Base-by-base conservation (phyloP, 306 rosid genomes). In the Vicia faba region DNA sequence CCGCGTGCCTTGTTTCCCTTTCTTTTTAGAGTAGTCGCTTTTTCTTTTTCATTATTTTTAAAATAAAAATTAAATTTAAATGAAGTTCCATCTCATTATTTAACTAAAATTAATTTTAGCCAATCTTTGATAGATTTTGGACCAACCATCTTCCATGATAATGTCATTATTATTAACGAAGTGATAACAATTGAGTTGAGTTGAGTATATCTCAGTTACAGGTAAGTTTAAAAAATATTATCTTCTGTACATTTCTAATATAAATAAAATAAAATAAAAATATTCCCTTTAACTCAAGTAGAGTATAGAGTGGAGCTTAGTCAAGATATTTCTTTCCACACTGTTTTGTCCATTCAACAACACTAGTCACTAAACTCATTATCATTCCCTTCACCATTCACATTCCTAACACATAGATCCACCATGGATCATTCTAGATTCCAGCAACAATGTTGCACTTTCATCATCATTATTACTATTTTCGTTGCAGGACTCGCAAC, bases 361-460 rank as follows among this genome's bases (percentile, higher is more conserved):
- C 40, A 8, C n/a, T n/a, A 23, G 54, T 23, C 73, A 29, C 11
- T 39, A 13, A 5, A 39, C 38, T 12, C 26, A 54, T 11, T 56
- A 8, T 26, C 20, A 28, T 16, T 13, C 36, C 26, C 23, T 44
- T 41, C 55, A 62, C 46, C 5, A 33, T 48, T 60, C n/a, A n/a
- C n/a, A n/a, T n/a, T n/a, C n/a, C n/a, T n/a, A n/a, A n/a, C 70
- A 13, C 44, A 15, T 8, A 48, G 54, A 48, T 60, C 31, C 67
- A 35, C 81, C 71, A 85, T 85, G 90, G 90, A 75, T 54, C 72
- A 53, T 23, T 25, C 63, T 44, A 72, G 55, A 77, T 73, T 77
- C 51, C 15, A 3, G 8, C 14, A 29, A 55, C 62, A 19, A 49
- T 39, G 59, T 57, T 45, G 45, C 31, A 65, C 29, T 43, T 12